Evolutionary conservation across 2,329 filamentous ascomycete genomes (phyloP), one percentile per base, ranked within the genome.

Genomic region (Arthroderma sp.): DNA sequence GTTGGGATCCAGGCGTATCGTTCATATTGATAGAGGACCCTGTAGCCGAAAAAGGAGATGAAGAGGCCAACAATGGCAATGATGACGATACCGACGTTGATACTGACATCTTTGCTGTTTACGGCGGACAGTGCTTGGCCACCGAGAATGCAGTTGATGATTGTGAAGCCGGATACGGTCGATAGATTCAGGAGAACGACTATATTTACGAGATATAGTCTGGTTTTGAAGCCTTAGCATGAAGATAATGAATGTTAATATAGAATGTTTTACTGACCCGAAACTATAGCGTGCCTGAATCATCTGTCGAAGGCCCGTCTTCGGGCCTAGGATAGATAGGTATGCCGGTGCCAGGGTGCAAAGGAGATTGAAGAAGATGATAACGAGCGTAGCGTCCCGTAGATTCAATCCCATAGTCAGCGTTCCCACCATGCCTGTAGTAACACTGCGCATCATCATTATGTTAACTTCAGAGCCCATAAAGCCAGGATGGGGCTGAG

Each of bases 81-180:
- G 38, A 83, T 73, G 36, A 83, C 67, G 50, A 84, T 82, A 5
- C 63, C 63, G 59, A 47, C 38, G 5, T 47, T 43, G 6, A 49
- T 43, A 40, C 55, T 69, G 48, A 64, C 70, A n/a, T 68, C 71
- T 47, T 72, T 69, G 1, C 66, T 60, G 8, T 75, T 77, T 3
- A 84, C 75, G 1, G 80, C 80, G 4, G 75, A 80, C 1, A 85
- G 63, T 28, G 83, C 81, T 55, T 83, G 80, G 0, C 81, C 81
- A 1, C 75, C 76, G 10, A 84, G 69, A 4, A 83, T 77, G 31
- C 73, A 77, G 57, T 80, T 75, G 47, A 83, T 75, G 56, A 81
- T 63, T 11, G 69, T 66, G 52, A 81, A 81, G 6, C 77, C 77
- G 2, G 80, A 64, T 54, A 81, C 66, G 22, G 79, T 71, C 38